Base-by-base conservation (phyloP, 495 filamentous ascomycete species). In the Patellaria atrata region DNA sequence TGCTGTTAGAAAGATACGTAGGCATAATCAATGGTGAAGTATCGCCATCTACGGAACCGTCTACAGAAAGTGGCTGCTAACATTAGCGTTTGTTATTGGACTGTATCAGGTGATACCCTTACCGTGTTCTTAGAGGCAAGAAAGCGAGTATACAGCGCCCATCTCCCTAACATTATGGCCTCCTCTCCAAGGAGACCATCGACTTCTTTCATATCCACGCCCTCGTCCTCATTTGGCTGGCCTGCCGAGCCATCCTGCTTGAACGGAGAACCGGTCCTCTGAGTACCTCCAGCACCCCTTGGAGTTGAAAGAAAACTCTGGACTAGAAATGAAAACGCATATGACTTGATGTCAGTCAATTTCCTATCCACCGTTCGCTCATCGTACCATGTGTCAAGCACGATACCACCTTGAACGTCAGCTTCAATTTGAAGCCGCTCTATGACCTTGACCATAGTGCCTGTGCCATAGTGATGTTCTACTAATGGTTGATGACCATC, bases 391-490 rank as follows among this genome's bases (percentile, higher is more conserved):
- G 86, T 89, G 55, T 97, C 89, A 18, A 97, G 58, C 23, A 97
- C 73, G 43, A 96, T 92, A 37, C 89, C 91, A n/a, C 89, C 89
- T 60, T 96, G 91, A 19, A 93, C 77, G 58, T 97, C 89, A 6
- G 82, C 86, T 57, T 97, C 89, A 25, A 86, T 65, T 56, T 97
- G 91, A 29, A 97, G 58, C 33, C 83, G 69, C 58, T 94, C 85
- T 51, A 96, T 85, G 35, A 97, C 91, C 48, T 75, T 84, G n/a
- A 79, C 71, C 91, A 96, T 96, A 60, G 78, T 84, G 22, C 87
- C 79, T 13, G 62, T 57, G 1, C 89, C 89, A 52, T 97, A 97
- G 57, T 96, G 87, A 25, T 79, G 73, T 58, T 94, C 87, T 2
- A 97, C 84, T 14, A 97, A 64, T 0, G 70, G 71, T 5, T 85